Evolutionary conservation across 2,329 filamentous ascomycete genomes (phyloP).

Genomic region (Polytolypa hystricis): DNA sequence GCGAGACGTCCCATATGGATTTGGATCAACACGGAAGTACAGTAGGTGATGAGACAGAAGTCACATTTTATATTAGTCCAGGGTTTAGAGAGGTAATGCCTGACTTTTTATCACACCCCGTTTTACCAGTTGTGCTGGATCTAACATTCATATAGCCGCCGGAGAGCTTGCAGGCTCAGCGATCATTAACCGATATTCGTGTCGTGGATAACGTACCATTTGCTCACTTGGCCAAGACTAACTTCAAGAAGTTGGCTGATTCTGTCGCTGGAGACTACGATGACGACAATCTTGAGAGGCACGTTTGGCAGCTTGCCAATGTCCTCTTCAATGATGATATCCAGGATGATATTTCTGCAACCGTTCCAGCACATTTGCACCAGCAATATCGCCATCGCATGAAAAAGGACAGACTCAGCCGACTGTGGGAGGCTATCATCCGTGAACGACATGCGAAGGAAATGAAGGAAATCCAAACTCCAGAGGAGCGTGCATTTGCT

Average conservation of each 20-base stretch:
- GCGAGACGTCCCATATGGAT: no score
- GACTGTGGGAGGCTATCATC: constrained; percentile 32
- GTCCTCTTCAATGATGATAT: constrained; percentile 69
- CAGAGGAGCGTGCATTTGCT: constrained; percentile 75
- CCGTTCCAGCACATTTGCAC: constrained; percentile 29
- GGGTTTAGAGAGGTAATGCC: no score
- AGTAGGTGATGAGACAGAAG: no score
- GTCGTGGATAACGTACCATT: constrained; percentile 49
- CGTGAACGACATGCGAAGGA: constrained; percentile 56
- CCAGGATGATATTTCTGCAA: constrained; percentile 34
- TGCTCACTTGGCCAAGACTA: constrained; percentile 27
- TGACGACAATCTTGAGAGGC: constrained; percentile 25
- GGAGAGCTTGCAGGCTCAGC: constrained; percentile 26
- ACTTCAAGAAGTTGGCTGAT: constrained; percentile 25
- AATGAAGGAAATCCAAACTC: constrained; percentile 51
- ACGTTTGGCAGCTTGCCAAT: constrained; percentile 73
- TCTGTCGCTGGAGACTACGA: constrained; percentile 18
- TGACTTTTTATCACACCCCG: no score
- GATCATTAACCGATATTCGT: constrained; percentile 33
- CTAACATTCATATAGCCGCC: constrained; percentile 14
- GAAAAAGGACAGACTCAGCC: constrained; percentile 37
- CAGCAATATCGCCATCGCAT: constrained; percentile 33
- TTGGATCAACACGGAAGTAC: no score
- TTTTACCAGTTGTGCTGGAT: no score
- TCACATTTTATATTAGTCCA: no score